Base-by-base conservation (phyloP, 2,329 filamentous ascomycete species). In the Fusarium sp. region DNA sequence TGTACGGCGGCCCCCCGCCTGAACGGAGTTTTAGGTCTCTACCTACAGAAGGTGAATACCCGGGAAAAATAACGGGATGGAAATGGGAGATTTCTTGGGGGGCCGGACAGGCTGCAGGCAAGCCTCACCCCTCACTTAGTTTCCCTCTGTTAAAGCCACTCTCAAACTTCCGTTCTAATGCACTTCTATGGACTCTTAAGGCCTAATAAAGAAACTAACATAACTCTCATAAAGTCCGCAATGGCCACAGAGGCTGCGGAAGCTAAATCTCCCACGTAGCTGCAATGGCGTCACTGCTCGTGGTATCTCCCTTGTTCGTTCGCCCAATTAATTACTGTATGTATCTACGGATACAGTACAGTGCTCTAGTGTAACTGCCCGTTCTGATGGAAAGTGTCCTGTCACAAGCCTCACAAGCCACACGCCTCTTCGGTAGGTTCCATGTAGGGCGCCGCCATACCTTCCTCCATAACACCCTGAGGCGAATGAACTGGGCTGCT, bases 371-470 rank as follows among this genome's bases (percentile, higher is more conserved):
- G 34, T 38, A 38, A 38, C 34, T 38, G 34, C 27, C 32, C 20
- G 24, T 24, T 25, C 47, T 25, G 13, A 29, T 58, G 10, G 12
- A 25, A n/a, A 24, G 34, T 47, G 48, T 59, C 62, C 45, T 57
- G 65, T 52, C 66, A 69, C 65, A 69, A 68, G 46, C 64, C 65
- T 58, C 65, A 69, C 54, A 70, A 71, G 65, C 65, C 56, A 67
- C 71, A 69, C 61, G 62, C 65, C 57, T 59, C 56, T 59, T 59
- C 55, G 41, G 40, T 27, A 47, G 43, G 32, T 54, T 34, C 29
- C 20, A 61, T 34, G 58, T 55, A 55, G 69, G 62, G 66, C 29
- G 62, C 67, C 51, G 57, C 51, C 58, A 55, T 74, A 38, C 34
- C 34, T 38, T 38, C 34, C 34, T n/a, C 34, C 34, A n/a, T 38